Base-by-base conservation (phyloP, 1,139 yeast genomes). In the Saccharomyces hybrid region DNA sequence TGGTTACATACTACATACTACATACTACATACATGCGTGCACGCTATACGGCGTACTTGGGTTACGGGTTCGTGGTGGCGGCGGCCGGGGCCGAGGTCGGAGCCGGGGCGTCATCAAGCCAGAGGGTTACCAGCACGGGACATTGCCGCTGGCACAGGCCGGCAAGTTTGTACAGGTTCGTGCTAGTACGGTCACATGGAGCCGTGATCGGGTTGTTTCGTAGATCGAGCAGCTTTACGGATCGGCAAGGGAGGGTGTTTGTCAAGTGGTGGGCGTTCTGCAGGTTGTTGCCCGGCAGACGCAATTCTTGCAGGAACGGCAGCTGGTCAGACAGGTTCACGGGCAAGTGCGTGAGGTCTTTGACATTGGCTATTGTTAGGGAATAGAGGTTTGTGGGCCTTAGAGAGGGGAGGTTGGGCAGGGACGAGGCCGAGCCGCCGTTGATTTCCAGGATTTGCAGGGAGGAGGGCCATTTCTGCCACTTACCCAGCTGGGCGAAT, bases 291-390 rank as follows among this genome's bases (percentile, higher is more conserved):
- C 49, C 42, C 9, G 42, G 16, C 28, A 55, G 28, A 19, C 48
- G 49, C 19, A 55, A 11, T 27, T 28, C 28, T 38, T 49, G 44
- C 44, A 55, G 24, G 16, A 53, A 52, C 24, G 55, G 54, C 5
- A 55, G 48, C 8, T 42, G 46, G 4, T 27, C 14, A 0, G 26
- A 21, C 14, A 55, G 21, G 1, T 27, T 19, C 26, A 21, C 48
- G 21, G 55, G 53, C 16, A 38, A 4, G 7, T 38, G 44, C 9
- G 9, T 34, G 28, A 52, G 29, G 42, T 51, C 51, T 38, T 24
- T 38, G 16, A 38, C 6, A 4, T 54, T 42, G n/a, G 14, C 32
- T 26, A 54, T n/a, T 3, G 44, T 38, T 38, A 38, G 44, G 16
- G 44, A 38, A 16, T 38, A 38, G 4, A 38, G 11, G 24, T 38